A percentile compares a stretch with the other conserved stretches of the same genome.
Evolutionary conservation across 768 basidiomycete species (phyloP).

Genomic region (Trametes cinnabarina): DNA sequence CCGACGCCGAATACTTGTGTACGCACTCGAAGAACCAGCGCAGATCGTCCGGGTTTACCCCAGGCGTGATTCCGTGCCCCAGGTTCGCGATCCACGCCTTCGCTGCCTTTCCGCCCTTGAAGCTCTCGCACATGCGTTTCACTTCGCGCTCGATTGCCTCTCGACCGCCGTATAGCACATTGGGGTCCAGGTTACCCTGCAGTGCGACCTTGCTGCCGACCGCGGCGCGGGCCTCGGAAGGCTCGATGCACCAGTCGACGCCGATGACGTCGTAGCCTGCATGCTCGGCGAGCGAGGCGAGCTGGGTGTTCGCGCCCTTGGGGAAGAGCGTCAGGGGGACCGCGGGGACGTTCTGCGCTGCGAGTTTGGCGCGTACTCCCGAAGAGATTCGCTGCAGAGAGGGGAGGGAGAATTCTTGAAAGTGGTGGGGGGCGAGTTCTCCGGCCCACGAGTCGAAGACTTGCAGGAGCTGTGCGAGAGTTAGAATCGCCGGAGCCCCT

Average conservation of each 20-base stretch:
- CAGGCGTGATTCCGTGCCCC: conserved; percentile 96
- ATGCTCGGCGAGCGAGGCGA: conserved; percentile 55
- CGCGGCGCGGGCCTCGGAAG: conserved; percentile 60
- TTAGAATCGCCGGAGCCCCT: not conserved
- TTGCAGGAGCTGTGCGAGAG: conserved; percentile 71
- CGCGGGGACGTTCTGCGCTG: conserved; percentile 47
- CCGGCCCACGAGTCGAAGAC: conserved; percentile 97
- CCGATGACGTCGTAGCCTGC: conserved; percentile 86
- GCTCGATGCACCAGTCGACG: conserved; percentile 89
- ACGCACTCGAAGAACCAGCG: conserved; percentile 89
- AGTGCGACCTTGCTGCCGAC: conserved; percentile 65
- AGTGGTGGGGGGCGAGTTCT: conserved; percentile 88
- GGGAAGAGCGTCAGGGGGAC: conserved; percentile 92
- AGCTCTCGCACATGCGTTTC: conserved; percentile 77
- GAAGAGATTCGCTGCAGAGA: conserved; percentile 69
- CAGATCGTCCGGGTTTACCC: conserved; percentile 91
- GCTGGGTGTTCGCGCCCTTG: conserved; percentile 84
- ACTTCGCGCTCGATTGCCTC: conserved; percentile 86
- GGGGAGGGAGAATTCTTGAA: conserved; percentile 79
- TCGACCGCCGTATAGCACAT: conserved; percentile 77
- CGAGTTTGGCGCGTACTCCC: conserved; percentile 61
- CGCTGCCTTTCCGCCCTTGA: conserved; percentile 50
- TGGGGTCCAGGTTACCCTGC: conserved; percentile 95
- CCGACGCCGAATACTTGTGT: conserved; percentile 65
- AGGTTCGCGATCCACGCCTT: conserved; percentile 96